Conservation (phyloP, 176 grass and related monocot genomes). For the Oryza brachyantha region DNA sequence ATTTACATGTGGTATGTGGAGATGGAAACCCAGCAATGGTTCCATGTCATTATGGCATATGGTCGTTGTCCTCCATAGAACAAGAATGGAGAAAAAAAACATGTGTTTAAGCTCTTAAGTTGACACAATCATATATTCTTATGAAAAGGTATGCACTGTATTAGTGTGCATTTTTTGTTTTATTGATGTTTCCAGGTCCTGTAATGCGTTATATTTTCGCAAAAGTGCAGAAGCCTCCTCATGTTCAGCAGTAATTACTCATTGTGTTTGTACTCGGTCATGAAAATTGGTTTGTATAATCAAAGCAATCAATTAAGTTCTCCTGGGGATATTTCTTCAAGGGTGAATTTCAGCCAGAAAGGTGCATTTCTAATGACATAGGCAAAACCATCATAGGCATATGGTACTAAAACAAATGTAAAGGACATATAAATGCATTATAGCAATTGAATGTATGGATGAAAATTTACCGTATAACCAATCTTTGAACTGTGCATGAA, state of each 20-base stretch:
- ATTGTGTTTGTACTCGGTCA: background rate
- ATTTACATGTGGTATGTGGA: background rate
- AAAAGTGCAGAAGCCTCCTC: background rate
- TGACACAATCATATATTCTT: background rate
- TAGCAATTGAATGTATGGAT: background rate
- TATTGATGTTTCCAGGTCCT: background rate
- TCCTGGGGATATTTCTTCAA: background rate
- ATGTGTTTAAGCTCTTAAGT: background rate
- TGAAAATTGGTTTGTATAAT: background rate
- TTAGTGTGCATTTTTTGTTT: background rate
- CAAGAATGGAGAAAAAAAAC: background rate
- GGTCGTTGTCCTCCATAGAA: background rate
- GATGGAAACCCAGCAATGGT: background rate
- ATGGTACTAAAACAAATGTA: background rate
- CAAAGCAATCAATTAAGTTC: background rate
- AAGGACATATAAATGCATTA: background rate
- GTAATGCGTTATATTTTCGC: background rate
- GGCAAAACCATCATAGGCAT: background rate
- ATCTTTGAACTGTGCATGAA: slow-evolving; percentile 93
- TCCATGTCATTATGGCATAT: background rate
- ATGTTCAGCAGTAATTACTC: background rate
- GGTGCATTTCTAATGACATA: background rate
- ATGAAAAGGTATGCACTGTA: background rate
- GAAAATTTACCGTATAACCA: slow-evolving; percentile 87
- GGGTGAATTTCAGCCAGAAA: background rate